Percentiles rank a stretch among this genome's conserved stretches.
Evolutionary conservation across 169 alveolate species (phyloP).

Genomic region (Eimeria tenella): DNA sequence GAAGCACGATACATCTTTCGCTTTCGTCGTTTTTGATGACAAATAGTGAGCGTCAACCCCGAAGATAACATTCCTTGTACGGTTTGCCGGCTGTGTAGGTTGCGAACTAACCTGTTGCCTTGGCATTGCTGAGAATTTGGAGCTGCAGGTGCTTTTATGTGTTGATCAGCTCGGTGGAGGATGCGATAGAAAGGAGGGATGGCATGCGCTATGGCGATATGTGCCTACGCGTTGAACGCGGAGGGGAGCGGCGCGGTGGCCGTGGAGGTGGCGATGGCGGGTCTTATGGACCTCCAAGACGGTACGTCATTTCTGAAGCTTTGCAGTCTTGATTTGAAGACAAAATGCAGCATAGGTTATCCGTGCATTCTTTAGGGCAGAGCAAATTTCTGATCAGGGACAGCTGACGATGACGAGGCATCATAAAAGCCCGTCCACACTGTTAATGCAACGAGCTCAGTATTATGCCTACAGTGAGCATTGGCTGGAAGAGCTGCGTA

Average conservation of each 20-base stretch:
- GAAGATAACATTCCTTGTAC: no score
- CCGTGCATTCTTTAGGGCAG: no score
- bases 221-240: conserved; percentile 57
- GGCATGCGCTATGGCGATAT: conserved; percentile 83
- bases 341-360: no score
- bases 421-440: no score
- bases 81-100: no score
- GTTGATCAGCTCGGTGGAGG: conserved; percentile 78
- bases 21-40: conserved; percentile 85
- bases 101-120: no score
- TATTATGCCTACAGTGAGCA: no score
- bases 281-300: conserved; percentile 54
- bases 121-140: not conserved
- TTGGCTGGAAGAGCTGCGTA: no score
- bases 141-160: conserved; percentile 18
- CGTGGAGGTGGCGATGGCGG: conserved; percentile 65
- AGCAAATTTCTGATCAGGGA: no score
- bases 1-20: conserved; percentile 82
- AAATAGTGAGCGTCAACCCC: conserved; percentile 67
- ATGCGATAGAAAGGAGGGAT: conserved; percentile 86
- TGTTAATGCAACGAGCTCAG: no score
- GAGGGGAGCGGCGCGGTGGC: conserved; percentile 58
- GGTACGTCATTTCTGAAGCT: not conserved
- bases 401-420: no score
- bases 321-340: not conserved